Evolutionary conservation across 805 yeast species (phyloP).

Genomic region (Yamadazyma philogaea): DNA sequence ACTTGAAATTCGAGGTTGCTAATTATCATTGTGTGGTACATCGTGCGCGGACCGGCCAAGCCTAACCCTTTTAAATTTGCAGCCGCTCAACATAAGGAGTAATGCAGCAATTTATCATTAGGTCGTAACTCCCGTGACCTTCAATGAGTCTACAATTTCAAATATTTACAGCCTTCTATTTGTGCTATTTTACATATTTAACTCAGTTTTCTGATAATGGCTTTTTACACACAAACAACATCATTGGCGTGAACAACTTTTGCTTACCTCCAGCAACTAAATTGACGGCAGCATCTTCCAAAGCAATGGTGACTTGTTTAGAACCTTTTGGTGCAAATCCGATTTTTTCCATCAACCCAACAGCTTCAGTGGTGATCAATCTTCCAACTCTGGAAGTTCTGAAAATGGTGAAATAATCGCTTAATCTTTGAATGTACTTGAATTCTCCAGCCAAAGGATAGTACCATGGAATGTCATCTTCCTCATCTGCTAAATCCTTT

Average conservation of each 20-base stretch:
- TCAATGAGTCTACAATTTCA: too few relatives aligned
- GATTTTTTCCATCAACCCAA: conserved; percentile 75
- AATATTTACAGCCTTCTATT: too few relatives aligned
- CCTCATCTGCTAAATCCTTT: conserved; percentile 77
- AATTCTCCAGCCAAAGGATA: conserved; percentile 94
- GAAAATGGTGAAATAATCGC: conserved; percentile 78
- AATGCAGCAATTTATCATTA: too few relatives aligned
- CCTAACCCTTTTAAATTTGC: too few relatives aligned
- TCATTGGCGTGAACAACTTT: conserved; percentile 95
- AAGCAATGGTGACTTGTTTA: conserved; percentile 81
- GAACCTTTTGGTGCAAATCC: conserved; percentile 92
- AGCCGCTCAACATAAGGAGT: too few relatives aligned
- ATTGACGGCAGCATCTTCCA: conserved; percentile 96
- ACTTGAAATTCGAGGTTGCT: conserved; percentile 1
- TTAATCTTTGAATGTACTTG: conserved; percentile 75
- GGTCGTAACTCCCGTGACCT: too few relatives aligned
- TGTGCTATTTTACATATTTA: neutral
- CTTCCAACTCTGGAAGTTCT: conserved; percentile 90
- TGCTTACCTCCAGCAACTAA: conserved; percentile 90
- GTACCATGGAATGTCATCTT: conserved; percentile 93
- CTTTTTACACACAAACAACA: conserved; percentile 85
- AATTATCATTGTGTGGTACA: neutral
- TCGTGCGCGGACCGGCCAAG: neutral
- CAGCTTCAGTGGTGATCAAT: conserved; percentile 73
- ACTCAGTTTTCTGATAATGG: conserved; percentile 40